A percentile compares a stretch with the other conserved stretches of the same genome.
These are phyloP conservation scores for Scedosporium minutisporum DNA, from an alignment of 2,329 filamentous ascomycete species.

Conservation along the genomic window DNA sequence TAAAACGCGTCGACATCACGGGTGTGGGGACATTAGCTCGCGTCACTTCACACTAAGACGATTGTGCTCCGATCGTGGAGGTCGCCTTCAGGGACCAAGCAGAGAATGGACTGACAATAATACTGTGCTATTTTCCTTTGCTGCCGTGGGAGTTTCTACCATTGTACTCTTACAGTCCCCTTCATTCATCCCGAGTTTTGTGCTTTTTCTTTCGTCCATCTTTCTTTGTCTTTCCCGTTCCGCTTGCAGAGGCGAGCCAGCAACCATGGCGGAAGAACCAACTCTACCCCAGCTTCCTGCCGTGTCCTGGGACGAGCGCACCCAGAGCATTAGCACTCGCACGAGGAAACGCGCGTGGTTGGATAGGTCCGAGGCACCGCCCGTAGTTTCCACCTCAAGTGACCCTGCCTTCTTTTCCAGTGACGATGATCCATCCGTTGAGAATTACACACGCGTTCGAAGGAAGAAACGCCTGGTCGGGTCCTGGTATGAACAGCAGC, in stretches of 20 bases:
- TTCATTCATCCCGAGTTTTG: background rate
- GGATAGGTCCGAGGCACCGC: slow-evolving; percentile 16
- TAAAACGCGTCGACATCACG: slow-evolving; percentile 1
- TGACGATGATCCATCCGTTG: slow-evolving; percentile 58
- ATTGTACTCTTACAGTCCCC: background rate
- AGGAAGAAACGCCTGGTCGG: slow-evolving; percentile 56
- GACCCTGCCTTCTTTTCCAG: slow-evolving; percentile 64
- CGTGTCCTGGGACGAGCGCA: slow-evolving; percentile 27
- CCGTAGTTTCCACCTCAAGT: slow-evolving; percentile 49
- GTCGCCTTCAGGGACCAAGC: background rate
- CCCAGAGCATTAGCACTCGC: slow-evolving; percentile 26
- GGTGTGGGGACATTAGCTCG: slow-evolving; percentile 1
- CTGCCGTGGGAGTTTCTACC: background rate
- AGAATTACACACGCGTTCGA: slow-evolving; percentile 48
- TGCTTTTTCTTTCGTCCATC: background rate
- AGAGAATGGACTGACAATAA: background rate
- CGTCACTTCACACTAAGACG: slow-evolving; percentile 1
- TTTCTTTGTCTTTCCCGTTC: background rate
- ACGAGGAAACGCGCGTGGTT: slow-evolving; percentile 28
- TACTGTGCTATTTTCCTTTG: background rate
- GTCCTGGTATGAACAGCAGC: slow-evolving; percentile 57
- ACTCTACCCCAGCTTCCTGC: slow-evolving; percentile 29
- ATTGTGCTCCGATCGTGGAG: background rate
- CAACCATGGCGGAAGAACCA: slow-evolving; percentile 29
- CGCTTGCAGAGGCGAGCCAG: too few relatives aligned